Conservation (phyloP, 768 basidiomycete species). For the Floccularia luteovirens region DNA sequence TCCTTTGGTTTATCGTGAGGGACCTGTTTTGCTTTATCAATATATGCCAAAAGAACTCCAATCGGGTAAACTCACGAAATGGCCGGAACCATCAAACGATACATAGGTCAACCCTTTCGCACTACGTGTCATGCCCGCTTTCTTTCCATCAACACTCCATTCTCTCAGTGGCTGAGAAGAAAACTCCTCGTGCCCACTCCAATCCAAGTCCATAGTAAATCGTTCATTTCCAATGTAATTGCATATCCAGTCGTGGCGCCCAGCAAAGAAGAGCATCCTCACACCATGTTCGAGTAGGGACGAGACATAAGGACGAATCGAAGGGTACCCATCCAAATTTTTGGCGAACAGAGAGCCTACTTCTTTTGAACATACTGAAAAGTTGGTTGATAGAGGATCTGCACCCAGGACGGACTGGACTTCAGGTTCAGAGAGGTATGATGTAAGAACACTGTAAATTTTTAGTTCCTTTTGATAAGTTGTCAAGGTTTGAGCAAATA, state of each 20-base stretch:
- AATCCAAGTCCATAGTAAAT: constrained; percentile 65
- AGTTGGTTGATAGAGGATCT: constrained; percentile 31
- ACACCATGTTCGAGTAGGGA: constrained; percentile 68
- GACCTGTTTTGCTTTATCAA: background rate
- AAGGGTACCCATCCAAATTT: constrained; percentile 34
- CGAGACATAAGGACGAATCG: constrained; percentile 50
- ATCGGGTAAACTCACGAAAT: constrained; percentile 41
- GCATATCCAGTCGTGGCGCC: constrained; percentile 68
- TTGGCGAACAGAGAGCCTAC: constrained; percentile 42
- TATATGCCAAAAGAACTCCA: background rate
- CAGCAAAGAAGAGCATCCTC: constrained; percentile 62
- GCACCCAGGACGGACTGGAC: constrained; percentile 56
- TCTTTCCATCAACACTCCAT: constrained; percentile 50
- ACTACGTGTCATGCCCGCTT: constrained; percentile 27
- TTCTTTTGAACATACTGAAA: constrained; percentile 18
- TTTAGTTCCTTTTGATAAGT: background rate
- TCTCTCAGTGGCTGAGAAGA: constrained; percentile 32
- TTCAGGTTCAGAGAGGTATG: constrained; percentile 54
- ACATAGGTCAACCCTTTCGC: constrained; percentile 53
- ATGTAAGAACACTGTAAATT: constrained; percentile 39
- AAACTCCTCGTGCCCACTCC: constrained; percentile 53
- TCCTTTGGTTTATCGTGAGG: background rate
- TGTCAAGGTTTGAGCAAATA: background rate
- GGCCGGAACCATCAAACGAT: constrained; percentile 60
- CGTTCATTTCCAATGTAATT: constrained; percentile 70